These are phyloP conservation scores for Penicillium verrucosum DNA, from an alignment of 2,329 filamentous ascomycete species.

Conservation along the genomic window DNA sequence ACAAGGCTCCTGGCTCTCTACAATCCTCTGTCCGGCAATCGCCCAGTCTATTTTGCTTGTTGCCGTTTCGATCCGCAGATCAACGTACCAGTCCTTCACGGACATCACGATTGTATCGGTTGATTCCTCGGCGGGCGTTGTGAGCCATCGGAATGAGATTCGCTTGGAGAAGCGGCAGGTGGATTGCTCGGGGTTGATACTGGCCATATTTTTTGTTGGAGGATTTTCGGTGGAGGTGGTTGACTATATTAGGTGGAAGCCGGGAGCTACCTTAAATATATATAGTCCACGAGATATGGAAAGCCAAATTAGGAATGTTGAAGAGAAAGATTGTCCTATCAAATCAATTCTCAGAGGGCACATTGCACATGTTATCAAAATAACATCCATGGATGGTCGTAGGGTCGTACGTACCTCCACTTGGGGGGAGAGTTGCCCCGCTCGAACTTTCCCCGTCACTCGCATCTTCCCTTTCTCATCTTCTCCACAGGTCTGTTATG, in stretches of 20 bases:
- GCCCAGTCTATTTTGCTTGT: constrained; percentile 43
- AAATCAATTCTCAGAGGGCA: background rate
- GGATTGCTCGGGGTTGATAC: constrained; percentile 1
- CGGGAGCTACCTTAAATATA: background rate
- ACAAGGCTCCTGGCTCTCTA: constrained; percentile 38
- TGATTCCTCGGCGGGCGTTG: constrained; percentile 40
- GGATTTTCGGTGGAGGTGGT: background rate
- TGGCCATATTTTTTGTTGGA: constrained; percentile 9
- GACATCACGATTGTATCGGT: constrained; percentile 46
- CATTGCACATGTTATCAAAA: no score
- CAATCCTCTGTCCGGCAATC: constrained; percentile 41
- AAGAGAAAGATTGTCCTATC: constrained; percentile 10
- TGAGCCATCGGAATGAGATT: constrained; percentile 45
- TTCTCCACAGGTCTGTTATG: no score
- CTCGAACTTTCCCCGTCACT: no score
- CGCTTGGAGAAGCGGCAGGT: constrained; percentile 37
- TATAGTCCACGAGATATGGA: background rate
- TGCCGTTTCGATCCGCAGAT: constrained; percentile 40
- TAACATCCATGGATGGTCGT: no score
- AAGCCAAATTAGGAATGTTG: constrained; percentile 10
- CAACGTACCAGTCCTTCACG: constrained; percentile 44
- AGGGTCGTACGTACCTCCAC: no score
- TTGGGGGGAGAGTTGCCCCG: no score
- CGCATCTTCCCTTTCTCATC: no score
- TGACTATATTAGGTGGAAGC: background rate